Base-by-base conservation (phyloP, 2,329 filamentous ascomycete genomes). In the Phaeomoniella chlamydospora region DNA sequence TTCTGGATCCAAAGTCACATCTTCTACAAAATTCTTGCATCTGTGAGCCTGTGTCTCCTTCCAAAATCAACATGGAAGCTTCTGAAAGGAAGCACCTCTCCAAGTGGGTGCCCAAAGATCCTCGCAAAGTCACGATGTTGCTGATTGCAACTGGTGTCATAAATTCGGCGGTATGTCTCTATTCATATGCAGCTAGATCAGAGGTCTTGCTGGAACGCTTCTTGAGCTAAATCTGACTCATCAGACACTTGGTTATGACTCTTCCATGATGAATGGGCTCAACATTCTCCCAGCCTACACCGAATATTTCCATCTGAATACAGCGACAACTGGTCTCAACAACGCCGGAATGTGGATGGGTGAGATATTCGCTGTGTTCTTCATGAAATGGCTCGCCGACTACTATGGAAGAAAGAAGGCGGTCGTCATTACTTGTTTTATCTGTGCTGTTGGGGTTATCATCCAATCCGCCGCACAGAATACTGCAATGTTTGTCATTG, bases 401-500 rank as follows among this genome's bases (percentile, higher is more conserved):
- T 54, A 60, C 4, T 68, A 57, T 50, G 72, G 71, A 35, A 62
- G 71, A 40, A 59, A 68, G 19, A 49, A 62, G 47, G 68, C 69
- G 36, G 74, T 74, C 52, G 71, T 72, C 29, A 49, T 70, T 13
- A 39, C 66, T 14, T 67, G 66, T 5, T 62, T 65, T 2, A 61
- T 65, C 33, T 45, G 72, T 15, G 63, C 71, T 45, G 58, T 60
- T 3, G 58, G 67, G 6, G 59, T 47, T 12, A 29, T 45, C 34
- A 37, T 55, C 4, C 52, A 52, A 39, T 49, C 66, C 33, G 48
- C 59, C 29, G 56, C 54, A 29, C 42, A 42, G 2, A 45, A 45
- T 31, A 55, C 62, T 2, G 57, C 53, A 5, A 62, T 67, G 37
- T 74, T 77, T 50, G 69, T 77, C 50, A 68, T 57, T 3, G 67